A percentile compares a stretch with the other conserved stretches of the same genome.
These are phyloP conservation scores for Aureobasidium mangrovei DNA, from an alignment of 2,329 filamentous ascomycete genomes.

Conservation along the genomic window DNA sequence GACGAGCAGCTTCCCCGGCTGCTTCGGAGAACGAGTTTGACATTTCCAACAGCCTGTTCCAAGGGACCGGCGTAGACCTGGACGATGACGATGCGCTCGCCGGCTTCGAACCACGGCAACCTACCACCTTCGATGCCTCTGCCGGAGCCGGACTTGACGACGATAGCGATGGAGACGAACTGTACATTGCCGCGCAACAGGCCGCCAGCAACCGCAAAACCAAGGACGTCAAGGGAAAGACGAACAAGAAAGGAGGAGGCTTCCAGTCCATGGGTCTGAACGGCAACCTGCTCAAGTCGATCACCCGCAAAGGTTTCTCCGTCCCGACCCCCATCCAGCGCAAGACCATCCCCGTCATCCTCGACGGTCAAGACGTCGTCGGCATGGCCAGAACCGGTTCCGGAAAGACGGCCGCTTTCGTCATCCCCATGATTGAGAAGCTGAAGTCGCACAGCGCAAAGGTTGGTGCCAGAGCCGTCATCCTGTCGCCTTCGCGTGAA, in stretches of 20 bases:
- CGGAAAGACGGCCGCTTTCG: conserved; percentile 95
- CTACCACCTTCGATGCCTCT: conserved; percentile 24
- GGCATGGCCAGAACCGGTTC: conserved; percentile 99
- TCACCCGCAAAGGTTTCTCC: conserved; percentile 86
- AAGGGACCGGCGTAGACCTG: conserved; percentile 52
- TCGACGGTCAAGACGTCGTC: conserved; percentile 90
- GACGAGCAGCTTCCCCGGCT: conserved; percentile 68
- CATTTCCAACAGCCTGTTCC: conserved; percentile 62
- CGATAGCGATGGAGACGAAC: conserved; percentile 48
- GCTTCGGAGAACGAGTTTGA: conserved; percentile 86
- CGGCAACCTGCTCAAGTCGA: conserved; percentile 76
- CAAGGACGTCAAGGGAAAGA: conserved; percentile 71
- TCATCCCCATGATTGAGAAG: conserved; percentile 95
- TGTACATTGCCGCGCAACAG: conserved; percentile 83
- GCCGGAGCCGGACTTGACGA: conserved; percentile 23
- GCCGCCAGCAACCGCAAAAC: conserved; percentile 80
- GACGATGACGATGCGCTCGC: conserved; percentile 28
- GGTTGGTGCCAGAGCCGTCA: conserved; percentile 76
- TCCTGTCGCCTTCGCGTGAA: conserved; percentile 88
- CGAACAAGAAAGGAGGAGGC: conserved; percentile 88
- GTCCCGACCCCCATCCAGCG: conserved; percentile 96
- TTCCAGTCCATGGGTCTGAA: conserved; percentile 94
- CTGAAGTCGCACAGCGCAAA: conserved; percentile 79
- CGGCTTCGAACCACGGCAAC: not conserved
- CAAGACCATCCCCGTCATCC: conserved; percentile 85